Evolutionary conservation across 495 filamentous ascomycete species (phyloP), one percentile per base, ranked within the genome.

Genomic region (Podospora anserina): DNA sequence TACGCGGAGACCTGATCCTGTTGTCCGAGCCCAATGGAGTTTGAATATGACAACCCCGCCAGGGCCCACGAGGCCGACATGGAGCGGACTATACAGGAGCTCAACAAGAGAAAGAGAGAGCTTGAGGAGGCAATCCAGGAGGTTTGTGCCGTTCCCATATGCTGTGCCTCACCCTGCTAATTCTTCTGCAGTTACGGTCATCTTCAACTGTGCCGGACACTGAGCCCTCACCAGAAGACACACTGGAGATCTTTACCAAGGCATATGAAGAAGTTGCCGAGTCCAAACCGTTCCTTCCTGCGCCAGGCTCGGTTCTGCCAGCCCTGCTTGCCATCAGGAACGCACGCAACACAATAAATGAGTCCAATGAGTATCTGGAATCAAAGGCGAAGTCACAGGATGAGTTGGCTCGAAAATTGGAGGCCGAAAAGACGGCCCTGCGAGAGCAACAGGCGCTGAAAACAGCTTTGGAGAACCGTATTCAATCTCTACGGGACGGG

Each of bases 291-390:
- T 84, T 85, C 64, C 80, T 94, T 23, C 91, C 92, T 27, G 78
- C 81, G 13, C 79, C 87, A 7, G 86, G 85, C 19, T 93, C 92
- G 20, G 82, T 87, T 27, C 76, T 96, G 9, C 90, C 91, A 5
- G 86, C 88, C 26, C 82, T 96, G 0, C 76, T 96, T 7, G 91
- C 91, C 2, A 76, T 91, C 30, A 85, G 89, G 39, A 87, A 85
- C 66, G 89, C 87, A 1, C 81, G 87, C 39, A 84, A 84, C 54
- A 86, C 88, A 26, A 86, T 92, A 60, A 75, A 82, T 54, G 89
- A 91, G 68, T 89, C 86, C 26, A 88, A 85, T 67, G 77, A 80
- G 3, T 88, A 87, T 16, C 82, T 91, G 28, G 70, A 75, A n/a
- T 79, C 83, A 44, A 86, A 88, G 4, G 79, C 82, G 61, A 76